Evolutionary conservation across 345 rosid species (phyloP).

Genomic region (Populus deltoides): DNA sequence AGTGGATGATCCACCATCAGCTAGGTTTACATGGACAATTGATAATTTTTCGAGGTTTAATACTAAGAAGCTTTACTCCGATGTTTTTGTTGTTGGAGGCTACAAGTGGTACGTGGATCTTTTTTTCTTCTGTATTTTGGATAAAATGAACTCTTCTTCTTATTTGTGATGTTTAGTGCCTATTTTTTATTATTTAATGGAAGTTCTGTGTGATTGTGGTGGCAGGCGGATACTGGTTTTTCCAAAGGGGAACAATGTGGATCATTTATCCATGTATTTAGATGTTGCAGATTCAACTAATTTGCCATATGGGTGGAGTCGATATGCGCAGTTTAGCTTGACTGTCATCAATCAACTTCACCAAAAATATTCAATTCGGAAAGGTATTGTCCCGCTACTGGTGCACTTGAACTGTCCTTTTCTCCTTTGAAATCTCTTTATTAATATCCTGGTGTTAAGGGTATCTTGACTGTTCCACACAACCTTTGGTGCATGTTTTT

Average conservation of each 20-base stretch:
- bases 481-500: background rate
- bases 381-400: constrained; percentile 23
- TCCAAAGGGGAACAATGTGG: constrained; percentile 47
- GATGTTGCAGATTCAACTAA: constrained; percentile 45
- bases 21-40: constrained; percentile 45
- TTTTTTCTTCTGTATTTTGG: background rate
- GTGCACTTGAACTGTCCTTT: background rate
- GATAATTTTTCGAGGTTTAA: constrained; percentile 40
- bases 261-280: constrained; percentile 39
- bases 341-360: constrained; percentile 41
- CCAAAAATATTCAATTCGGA: constrained; percentile 29
- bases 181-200: background rate
- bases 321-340: constrained; percentile 41
- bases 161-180: background rate
- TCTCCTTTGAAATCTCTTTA: background rate
- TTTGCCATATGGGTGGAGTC: constrained; percentile 50
- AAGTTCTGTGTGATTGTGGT: background rate
- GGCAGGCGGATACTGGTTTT: constrained; percentile 47
- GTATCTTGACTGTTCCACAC: background rate
- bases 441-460: background rate
- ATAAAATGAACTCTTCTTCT: background rate
- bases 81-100: constrained; percentile 41
- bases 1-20: constrained; percentile 37
- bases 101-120: constrained; percentile 34
- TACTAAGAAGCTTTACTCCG: constrained; percentile 41